These are phyloP conservation scores for Candida sanyaensis DNA, from an alignment of 1,139 yeast genomes.

Conservation along the genomic window DNA sequence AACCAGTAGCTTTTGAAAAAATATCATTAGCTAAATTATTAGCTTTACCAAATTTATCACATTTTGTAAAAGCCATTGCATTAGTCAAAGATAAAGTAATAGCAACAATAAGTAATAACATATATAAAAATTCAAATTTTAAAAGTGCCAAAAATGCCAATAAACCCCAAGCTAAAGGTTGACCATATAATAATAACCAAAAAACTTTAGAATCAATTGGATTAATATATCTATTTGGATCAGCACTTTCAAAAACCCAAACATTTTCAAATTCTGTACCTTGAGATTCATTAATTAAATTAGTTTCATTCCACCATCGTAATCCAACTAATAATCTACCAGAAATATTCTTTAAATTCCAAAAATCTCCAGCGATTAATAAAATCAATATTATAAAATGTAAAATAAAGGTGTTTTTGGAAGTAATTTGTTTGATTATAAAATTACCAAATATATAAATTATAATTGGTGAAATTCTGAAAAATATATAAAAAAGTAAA, in stretches of 20 bases:
- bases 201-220: slow-evolving; percentile 90
- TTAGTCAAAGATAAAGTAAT: slow-evolving; percentile 74
- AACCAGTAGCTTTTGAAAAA: slow-evolving; percentile 51
- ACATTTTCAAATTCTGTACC: slow-evolving; percentile 53
- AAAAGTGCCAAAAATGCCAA: slow-evolving; percentile 76
- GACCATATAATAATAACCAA: slow-evolving; percentile 76
- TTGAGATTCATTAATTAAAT: slow-evolving; percentile 44
- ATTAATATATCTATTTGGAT: slow-evolving; percentile 78
- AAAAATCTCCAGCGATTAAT: slow-evolving; percentile 83
- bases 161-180: slow-evolving; percentile 75
- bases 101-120: slow-evolving; percentile 66
- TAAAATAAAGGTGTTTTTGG: slow-evolving; percentile 61
- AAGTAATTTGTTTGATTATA: slow-evolving; percentile 43
- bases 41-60: slow-evolving; percentile 91
- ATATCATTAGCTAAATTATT: slow-evolving; percentile 49
- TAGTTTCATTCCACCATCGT: slow-evolving; percentile 91
- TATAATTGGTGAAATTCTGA: slow-evolving; percentile 64
- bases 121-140: slow-evolving; percentile 75
- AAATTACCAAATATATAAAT: slow-evolving; percentile 72
- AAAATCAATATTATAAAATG: slow-evolving; percentile 78
- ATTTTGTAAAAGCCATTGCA: slow-evolving; percentile 85
- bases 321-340: slow-evolving; percentile 90
- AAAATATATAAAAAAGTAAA: slow-evolving; percentile 59
- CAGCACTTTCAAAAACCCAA: slow-evolving; percentile 90
- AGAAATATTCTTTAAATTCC: slow-evolving; percentile 89